Base-by-base conservation (phyloP, 306 rosid genomes). In the Heteromeles arbutifolia region DNA sequence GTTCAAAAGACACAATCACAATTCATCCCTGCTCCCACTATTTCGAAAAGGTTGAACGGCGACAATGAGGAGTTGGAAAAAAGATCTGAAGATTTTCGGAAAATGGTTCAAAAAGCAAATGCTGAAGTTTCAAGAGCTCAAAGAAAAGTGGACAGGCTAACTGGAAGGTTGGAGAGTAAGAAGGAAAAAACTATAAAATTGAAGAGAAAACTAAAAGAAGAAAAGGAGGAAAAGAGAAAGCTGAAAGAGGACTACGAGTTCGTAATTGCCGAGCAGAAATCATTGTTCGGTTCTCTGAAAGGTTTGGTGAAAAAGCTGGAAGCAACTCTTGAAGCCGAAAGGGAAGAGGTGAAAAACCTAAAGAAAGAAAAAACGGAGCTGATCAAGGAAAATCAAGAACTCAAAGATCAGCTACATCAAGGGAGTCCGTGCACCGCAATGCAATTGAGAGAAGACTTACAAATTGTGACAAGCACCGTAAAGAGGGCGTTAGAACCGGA, bases 401-500 rank as follows among this genome's bases (percentile, higher is more conserved):
- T 67, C 53, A 67, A 67, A 67, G 32, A 39, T 67, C 31, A 67
- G 71, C 52, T 67, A 52, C 22, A 67, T 67, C 53, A 67, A 67
- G 71, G 52, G 19, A 15, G 26, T 44, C 53, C 11, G n/a, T 5
- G 52, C 28, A 39, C 71, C 18, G 32, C 11, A 50, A 39, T 11
- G 19, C 53, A 41, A 67, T 45, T 67, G 53, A 41, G 71, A n/a
- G n/a, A 11, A 39, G 21, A 39, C 25, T 3, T 41, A 9, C 44
- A 41, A 41, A 41, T 11, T n/a, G 71, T 11, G 26, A 41, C 37
- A 34, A 50, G 56, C 56, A 14, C 19, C 21, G 19, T 50, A 50
- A 50, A 50, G 56, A 50, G 56, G 56, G 56, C 56, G 6, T 50
- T 50, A 14, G 56, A 50, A 4, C 56, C 56, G 5, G 56, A 50